Evolutionary conservation across 2,329 filamentous ascomycete species (phyloP).

Genomic region (Cladosporium sp.): DNA sequence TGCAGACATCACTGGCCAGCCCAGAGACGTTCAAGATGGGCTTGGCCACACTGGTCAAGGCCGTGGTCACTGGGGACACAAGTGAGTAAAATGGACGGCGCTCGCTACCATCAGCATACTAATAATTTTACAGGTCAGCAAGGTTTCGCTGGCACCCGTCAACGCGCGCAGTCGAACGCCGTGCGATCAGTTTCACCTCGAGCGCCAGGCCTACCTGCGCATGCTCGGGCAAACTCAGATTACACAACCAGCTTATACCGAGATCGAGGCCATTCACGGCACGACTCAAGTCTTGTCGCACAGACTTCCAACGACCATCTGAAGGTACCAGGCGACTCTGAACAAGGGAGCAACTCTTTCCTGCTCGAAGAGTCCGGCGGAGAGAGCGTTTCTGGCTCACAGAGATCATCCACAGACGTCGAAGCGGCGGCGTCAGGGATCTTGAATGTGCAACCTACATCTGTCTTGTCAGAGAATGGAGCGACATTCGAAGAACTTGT

Average conservation of each 20-base stretch:
- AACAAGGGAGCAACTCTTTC: slow-evolving; percentile 56
- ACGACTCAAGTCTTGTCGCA: slow-evolving; percentile 35
- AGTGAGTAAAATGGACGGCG: background rate
- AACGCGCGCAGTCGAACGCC: slow-evolving; percentile 48
- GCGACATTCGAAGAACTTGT: slow-evolving; percentile 61
- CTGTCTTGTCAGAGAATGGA: slow-evolving; percentile 53
- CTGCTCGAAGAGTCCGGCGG: slow-evolving; percentile 69
- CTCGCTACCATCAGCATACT: background rate
- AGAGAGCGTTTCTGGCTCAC: slow-evolving; percentile 58
- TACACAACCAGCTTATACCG: slow-evolving; percentile 38
- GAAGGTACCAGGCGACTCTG: slow-evolving; percentile 39
- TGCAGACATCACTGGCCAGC: slow-evolving; percentile 69
- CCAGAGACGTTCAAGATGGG: slow-evolving; percentile 74
- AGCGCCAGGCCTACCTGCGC: slow-evolving; percentile 39
- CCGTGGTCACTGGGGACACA: slow-evolving; percentile 45
- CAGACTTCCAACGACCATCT: slow-evolving; percentile 30
- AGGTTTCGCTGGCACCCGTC: slow-evolving; percentile 37
- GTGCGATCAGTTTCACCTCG: slow-evolving; percentile 43
- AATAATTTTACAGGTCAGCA: slow-evolving; percentile 17
- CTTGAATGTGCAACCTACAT: slow-evolving; percentile 21
- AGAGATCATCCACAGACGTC: slow-evolving; percentile 67
- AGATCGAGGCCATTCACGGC: slow-evolving; percentile 31
- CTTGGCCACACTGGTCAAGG: slow-evolving; percentile 72
- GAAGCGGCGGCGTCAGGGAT: slow-evolving; percentile 43
- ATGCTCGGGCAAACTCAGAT: slow-evolving; percentile 51